phyloP scores from a whole-genome alignment of 1,139 yeast genomes.

The Kazachstania sp. region DNA sequence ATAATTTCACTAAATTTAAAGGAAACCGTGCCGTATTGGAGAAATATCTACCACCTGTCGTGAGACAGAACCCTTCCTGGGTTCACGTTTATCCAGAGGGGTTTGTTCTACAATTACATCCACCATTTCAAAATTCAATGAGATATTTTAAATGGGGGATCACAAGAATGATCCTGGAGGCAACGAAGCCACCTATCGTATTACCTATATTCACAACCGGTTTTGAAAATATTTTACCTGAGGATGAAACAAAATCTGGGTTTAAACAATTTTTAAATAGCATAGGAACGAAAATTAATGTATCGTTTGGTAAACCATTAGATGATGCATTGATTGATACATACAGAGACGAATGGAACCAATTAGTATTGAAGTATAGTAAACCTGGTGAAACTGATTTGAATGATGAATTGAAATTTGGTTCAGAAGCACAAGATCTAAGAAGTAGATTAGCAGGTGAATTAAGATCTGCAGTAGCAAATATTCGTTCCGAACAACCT shows the following conservation, averaged over 20 bases:
- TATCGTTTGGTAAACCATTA: conserved; percentile 65
- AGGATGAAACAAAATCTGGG: conserved; percentile 49
- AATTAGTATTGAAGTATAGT: conserved; percentile 46
- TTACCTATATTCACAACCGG: conserved; percentile 88
- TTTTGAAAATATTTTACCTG: conserved; percentile 82
- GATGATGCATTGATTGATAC: conserved; percentile 50
- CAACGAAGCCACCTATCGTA: conserved; percentile 74
- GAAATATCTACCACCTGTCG: conserved; percentile 39
- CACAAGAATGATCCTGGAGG: conserved; percentile 70
- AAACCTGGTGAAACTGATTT: conserved; percentile 45
- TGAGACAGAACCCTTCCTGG: conserved; percentile 69
- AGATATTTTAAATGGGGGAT: conserved; percentile 96
- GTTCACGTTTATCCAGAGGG: conserved; percentile 95
- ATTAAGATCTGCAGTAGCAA: conserved; percentile 54
- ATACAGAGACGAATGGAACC: conserved; percentile 63
- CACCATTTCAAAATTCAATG: conserved; percentile 77
- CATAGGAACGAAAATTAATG: conserved; percentile 57
- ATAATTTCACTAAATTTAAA: conserved; percentile 9
- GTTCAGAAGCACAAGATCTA: conserved; percentile 52
- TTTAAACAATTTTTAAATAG: conserved; percentile 57
- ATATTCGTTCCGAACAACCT: conserved; percentile 44
- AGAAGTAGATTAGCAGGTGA: conserved; percentile 65
- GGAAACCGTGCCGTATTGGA: not conserved
- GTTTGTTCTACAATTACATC: conserved; percentile 74
- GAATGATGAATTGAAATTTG: conserved; percentile 51